Conservation (phyloP, 73 alveolate species). For the Paramecium pentaurelia region DNA sequence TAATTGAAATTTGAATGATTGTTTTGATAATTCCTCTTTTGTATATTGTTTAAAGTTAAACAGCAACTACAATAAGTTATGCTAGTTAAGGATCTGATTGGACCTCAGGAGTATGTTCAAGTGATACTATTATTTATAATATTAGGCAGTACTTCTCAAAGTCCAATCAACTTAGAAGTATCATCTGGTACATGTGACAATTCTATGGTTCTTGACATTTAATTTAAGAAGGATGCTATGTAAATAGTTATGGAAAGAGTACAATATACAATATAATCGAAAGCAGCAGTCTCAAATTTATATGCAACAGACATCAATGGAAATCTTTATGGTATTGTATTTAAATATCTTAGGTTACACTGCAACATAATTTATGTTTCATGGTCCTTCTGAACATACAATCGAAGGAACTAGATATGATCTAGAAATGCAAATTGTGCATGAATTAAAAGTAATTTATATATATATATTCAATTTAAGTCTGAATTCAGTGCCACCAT, state of each 20-base stretch:
- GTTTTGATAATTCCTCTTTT: background rate
- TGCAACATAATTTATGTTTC: conserved; percentile 29
- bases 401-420: conserved; percentile 53
- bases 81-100: conserved; percentile 1
- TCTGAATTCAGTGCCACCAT: conserved; percentile 26
- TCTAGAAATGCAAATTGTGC: conserved; percentile 28
- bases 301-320: conserved; percentile 65
- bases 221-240: conserved; percentile 24
- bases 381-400: conserved; percentile 54
- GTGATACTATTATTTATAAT: background rate
- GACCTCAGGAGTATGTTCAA: conserved; percentile 10
- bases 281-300: conserved; percentile 14
- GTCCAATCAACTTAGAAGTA: conserved; percentile 48
- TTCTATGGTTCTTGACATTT: conserved; percentile 52
- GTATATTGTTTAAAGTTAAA: background rate
- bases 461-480: background rate
- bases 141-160: background rate
- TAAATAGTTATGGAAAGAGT: conserved; percentile 10
- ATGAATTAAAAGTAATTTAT: background rate
- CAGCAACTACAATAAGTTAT: background rate
- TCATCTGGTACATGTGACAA: conserved; percentile 61
- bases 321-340: background rate
- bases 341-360: conserved; percentile 6
- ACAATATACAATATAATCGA: background rate
- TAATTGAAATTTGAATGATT: background rate